Percentiles rank a stretch among this genome's conserved stretches.
Evolutionary conservation across 805 yeast species (phyloP).

Genomic region (Komagataella kurtzmanii): DNA sequence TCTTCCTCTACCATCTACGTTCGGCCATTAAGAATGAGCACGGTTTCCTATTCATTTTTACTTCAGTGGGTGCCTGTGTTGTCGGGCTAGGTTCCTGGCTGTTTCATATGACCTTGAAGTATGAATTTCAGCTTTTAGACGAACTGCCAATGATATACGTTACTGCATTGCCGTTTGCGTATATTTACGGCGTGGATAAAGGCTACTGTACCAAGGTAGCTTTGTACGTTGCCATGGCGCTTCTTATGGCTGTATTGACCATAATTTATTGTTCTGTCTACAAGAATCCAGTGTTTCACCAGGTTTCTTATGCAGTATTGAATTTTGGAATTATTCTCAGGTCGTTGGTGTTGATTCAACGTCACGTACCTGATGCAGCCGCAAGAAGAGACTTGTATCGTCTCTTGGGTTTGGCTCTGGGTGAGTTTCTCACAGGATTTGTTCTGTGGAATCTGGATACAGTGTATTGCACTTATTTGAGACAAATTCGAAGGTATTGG

Average conservation of each 20-base stretch:
- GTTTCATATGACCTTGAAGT: conserved; percentile 86
- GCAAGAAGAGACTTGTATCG: conserved; percentile 36
- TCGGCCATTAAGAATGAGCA: conserved; percentile 45
- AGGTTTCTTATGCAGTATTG: conserved; percentile 64
- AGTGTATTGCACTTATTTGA: conserved; percentile 53
- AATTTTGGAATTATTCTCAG: conserved; percentile 52
- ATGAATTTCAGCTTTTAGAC: conserved; percentile 78
- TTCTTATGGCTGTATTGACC: conserved; percentile 33
- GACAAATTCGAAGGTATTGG: conserved; percentile 39
- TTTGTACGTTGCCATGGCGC: conserved; percentile 8
- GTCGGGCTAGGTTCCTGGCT: conserved; percentile 92
- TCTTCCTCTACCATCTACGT: conserved; percentile 22
- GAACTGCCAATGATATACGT: conserved; percentile 96
- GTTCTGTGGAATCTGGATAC: conserved; percentile 79
- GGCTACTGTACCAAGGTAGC: background rate
- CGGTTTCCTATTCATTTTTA: conserved; percentile 55
- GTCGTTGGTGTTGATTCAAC: conserved; percentile 34
- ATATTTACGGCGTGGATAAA: conserved; percentile 13
- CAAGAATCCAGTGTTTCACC: conserved; percentile 77
- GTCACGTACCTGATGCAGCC: conserved; percentile 34
- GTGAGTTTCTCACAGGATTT: conserved; percentile 57
- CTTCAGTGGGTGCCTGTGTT: conserved; percentile 62
- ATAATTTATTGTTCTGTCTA: conserved; percentile 40
- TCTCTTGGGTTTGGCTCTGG: conserved; percentile 47
- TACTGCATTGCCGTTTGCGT: conserved; percentile 70